Percentiles rank a stretch among this genome's conserved stretches.
Evolutionary conservation across 768 basidiomycete species (phyloP).

Genomic region (Agrocybe pediades): DNA sequence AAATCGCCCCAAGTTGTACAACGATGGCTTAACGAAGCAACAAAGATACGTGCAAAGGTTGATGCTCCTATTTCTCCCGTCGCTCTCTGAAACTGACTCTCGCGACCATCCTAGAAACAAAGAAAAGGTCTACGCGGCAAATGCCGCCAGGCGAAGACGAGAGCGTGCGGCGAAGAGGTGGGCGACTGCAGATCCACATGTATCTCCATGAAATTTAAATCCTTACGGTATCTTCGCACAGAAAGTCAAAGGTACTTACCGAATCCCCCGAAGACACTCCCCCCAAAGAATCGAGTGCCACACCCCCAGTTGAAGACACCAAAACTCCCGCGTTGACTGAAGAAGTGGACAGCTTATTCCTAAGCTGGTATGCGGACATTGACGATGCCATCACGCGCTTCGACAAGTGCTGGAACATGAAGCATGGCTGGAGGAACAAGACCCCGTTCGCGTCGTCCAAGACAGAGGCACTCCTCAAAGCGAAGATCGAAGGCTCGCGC

Average conservation of each 20-base stretch:
- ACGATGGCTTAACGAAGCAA: not conserved
- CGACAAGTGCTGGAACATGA: not conserved
- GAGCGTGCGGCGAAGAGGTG: not conserved
- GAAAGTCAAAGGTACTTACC: no score
- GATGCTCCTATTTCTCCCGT: not conserved
- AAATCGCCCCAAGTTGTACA: not conserved
- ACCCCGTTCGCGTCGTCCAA: not conserved
- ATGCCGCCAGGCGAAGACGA: not conserved
- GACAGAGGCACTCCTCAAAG: not conserved
- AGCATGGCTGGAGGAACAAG: not conserved
- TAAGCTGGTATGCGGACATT: not conserved
- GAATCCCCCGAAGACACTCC: no score
- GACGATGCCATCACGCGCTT: not conserved
- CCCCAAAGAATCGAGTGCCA: no score
- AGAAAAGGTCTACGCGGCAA: not conserved
- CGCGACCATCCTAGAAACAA: not conserved
- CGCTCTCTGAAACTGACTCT: not conserved
- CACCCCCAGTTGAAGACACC: no score
- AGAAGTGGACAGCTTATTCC: not conserved
- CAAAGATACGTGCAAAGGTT: not conserved
- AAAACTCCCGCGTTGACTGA: not conserved
- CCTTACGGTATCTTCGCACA: no score
- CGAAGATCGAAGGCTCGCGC: not conserved
- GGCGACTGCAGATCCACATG: no score
- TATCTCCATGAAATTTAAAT: no score